Evolutionary conservation across 495 filamentous ascomycete genomes (phyloP), one percentile per base, ranked within the genome.

Genomic region (Penicillium arizonense): DNA sequence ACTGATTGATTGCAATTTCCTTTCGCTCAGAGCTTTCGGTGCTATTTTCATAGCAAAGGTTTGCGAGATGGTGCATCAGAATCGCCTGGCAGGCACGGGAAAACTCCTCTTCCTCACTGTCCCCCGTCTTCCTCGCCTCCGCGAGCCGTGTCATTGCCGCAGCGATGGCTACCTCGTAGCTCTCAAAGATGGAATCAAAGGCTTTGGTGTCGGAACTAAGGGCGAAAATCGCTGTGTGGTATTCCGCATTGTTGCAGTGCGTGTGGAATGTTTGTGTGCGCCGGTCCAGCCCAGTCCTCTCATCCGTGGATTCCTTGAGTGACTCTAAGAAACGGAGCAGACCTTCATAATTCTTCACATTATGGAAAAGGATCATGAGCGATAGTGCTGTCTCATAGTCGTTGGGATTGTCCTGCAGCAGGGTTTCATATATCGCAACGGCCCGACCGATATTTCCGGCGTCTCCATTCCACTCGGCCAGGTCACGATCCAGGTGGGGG

Each of bases 321-420:
- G 51, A 52, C 10, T 62, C 32, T 3, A 62, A 18, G 30, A 62
- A 55, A 14, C 49, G 35, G 26, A 58, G 38, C 9, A 62, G 40
- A 20, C 36, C 34, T 3, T 47, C 35, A 6, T 40, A 34, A 6
- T 52, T 35, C 8, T 43, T 40, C 2, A 52, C n/a, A 11, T 52
- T n/a, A 13, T 52, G 47, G 3, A 49, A 41, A 2, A 50, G 5
- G 2, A 47, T 11, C 8, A 51, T 51, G 3, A 61, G 35, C 3
- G 34, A 34, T 11, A 58, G 21, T 2, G 44, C 48, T 9, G 47
- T 35, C 0, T 55, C 33, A 12, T 52, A 52, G 34, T 61, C 58
- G 5, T 38, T 28, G 0, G 58, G 55, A 10, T 33, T 4, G 0
- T 47, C 46, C n/a, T 41, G 50, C 8, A 61, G 9, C 0, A 50